Evolutionary conservation across 2,329 filamentous ascomycete species (phyloP), one percentile per base, ranked within the genome.

Genomic region (Monascus ruber): DNA sequence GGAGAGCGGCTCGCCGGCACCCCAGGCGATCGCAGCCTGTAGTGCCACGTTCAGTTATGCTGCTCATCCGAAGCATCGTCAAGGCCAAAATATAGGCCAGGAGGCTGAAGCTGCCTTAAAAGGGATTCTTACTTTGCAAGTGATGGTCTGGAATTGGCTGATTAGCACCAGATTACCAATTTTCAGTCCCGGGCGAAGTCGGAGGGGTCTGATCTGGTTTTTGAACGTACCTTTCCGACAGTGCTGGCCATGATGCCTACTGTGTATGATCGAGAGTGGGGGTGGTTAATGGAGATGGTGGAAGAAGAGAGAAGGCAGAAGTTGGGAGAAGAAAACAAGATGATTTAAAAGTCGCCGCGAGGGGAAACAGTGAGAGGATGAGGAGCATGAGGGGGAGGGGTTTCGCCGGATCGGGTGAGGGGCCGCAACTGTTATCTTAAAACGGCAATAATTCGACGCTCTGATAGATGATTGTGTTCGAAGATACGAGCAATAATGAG

Each of bases 11-110:
- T 94, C 85, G 62, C 84, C 88, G 35, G 91, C 87, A 68, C 88
- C 89, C 91, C 91, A 98, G 63, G 91, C 91, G 48, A 98, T 83
- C 57, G 91, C 91, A 51, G 91, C 91, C 82, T 80, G 51, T 47
- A 9, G 31, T 37, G 31, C 24, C 43, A 11, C 6, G 58, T 59
- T 47, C 36, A 46, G 37, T 51, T 34, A 46, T 37, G 6, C 28
- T 6, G 29, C 26, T n/a, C 6, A 27, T 10, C 6, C 25, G 28
- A 31, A 5, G 36, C 17, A 17, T 17, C 17, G 17, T 17, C 17
- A 17, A 17, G 17, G 17, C 17, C 17, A 17, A 17, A 17, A 17
- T 2, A 17, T 17, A 17, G 17, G 17, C 17, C 17, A 17, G 17
- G 17, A 17, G 17, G 17, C 17, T 3, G 17, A 17, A 17, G 17